Percentiles rank a stretch among this genome's conserved stretches.
phyloP scores from a whole-genome alignment of 495 filamentous ascomycete genomes.

The Gamarada debralockiae region DNA sequence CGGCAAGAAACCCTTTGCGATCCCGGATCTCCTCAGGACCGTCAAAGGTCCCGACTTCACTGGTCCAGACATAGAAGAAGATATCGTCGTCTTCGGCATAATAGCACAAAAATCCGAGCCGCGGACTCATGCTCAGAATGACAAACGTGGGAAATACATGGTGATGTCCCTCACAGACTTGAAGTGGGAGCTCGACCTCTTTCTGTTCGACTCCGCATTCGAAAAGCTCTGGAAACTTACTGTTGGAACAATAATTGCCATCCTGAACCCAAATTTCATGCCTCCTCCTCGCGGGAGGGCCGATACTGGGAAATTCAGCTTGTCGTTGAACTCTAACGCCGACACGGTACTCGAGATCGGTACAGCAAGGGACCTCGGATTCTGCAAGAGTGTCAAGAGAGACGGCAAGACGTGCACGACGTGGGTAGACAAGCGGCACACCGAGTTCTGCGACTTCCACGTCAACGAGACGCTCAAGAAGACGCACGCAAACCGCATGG shows the following conservation, averaged over 20 bases:
- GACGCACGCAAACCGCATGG: conserved; percentile 67
- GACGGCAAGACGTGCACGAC: conserved; percentile 75
- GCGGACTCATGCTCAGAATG: conserved; percentile 44
- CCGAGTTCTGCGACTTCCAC: conserved; percentile 91
- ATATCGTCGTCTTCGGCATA: conserved; percentile 83
- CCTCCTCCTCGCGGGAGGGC: conserved; percentile 69
- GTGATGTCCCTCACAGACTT: conserved; percentile 82
- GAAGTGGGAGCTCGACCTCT: conserved; percentile 87
- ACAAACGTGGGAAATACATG: conserved; percentile 73
- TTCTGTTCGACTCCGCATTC: conserved; percentile 88
- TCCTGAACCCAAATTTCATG: conserved; percentile 91
- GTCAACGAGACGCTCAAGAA: conserved; percentile 73
- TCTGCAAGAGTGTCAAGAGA: conserved; percentile 78
- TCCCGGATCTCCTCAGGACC: conserved; percentile 77
- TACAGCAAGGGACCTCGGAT: conserved; percentile 78
- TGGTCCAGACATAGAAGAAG: conserved; percentile 77
- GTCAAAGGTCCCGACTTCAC: conserved; percentile 84
- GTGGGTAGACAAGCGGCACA: conserved; percentile 86
- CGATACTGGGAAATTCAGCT: conserved; percentile 76
- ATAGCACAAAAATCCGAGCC: conserved; percentile 85
- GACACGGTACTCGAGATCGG: conserved; percentile 92
- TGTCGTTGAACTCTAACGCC: conserved; percentile 75
- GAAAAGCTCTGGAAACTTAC: conserved; percentile 86
- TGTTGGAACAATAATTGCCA: conserved; percentile 80
- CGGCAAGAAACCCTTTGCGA: conserved; percentile 69